phyloP scores from a whole-genome alignment of 2,329 filamentous ascomycete genomes.

The Colletotrichum orbiculare region DNA sequence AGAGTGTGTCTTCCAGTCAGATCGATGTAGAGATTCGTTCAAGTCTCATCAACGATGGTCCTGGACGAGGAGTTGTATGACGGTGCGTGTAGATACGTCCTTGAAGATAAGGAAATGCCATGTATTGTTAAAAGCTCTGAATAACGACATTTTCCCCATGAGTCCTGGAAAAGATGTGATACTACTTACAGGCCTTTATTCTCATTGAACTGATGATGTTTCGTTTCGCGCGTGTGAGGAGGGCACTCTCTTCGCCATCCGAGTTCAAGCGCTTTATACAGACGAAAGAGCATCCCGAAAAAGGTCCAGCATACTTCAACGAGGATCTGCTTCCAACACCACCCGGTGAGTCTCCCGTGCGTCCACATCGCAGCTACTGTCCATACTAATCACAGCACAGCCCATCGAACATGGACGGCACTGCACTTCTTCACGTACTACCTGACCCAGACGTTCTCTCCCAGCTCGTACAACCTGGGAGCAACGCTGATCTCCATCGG shows the following conservation, averaged over 20 bases:
- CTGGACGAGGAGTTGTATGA: too few species aligned
- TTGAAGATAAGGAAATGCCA: too few species aligned
- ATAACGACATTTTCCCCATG: too few species aligned
- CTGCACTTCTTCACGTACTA: conserved; percentile 48
- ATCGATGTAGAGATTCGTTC: too few species aligned
- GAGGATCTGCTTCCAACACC: conserved; percentile 42
- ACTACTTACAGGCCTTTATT: too few species aligned
- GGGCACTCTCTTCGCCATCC: conserved; percentile 33
- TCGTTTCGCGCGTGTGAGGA: conserved; percentile 1
- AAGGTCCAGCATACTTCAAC: conserved; percentile 39
- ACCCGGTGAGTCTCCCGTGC: neutral
- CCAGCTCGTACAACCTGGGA: conserved; percentile 47
- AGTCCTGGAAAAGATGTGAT: too few species aligned
- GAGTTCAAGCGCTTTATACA: conserved; percentile 34
- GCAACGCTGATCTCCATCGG: conserved; percentile 45
- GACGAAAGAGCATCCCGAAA: conserved; percentile 27
- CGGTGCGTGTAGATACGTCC: too few species aligned
- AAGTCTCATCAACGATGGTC: too few species aligned
- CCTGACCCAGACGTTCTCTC: conserved; percentile 47
- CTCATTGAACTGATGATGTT: neutral
- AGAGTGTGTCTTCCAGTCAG: too few species aligned
- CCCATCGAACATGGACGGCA: conserved; percentile 39
- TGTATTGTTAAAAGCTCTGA: too few species aligned
- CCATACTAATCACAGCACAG: neutral
- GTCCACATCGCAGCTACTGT: fast-evolving